Evolutionary conservation across 306 rosid genomes (phyloP), one percentile per base, ranked within the genome.

Genomic region (Pueraria montana): DNA sequence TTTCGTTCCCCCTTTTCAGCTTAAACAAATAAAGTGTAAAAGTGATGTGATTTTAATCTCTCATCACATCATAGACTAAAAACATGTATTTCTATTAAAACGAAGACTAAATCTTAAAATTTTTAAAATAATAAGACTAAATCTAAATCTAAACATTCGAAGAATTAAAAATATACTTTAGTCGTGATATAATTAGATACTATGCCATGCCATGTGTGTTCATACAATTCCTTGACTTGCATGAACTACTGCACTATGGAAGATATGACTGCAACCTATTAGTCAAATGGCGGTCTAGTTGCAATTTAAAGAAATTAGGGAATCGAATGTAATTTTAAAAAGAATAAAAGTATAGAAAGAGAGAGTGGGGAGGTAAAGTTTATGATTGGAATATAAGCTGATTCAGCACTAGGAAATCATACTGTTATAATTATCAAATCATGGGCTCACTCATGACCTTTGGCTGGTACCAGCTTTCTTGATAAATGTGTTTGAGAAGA

Each of bases 381-480:
- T 2, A 38, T 80, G 80, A 70, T 85, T 81, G 85, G 76, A 81
- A 76, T 10, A 36, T 76, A 64, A 59, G 75, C 32, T 59, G 84
- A 80, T 76, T 68, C 67, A 68, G 56, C 13, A 34, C 77, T 68
- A 75, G 42, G 55, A 80, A 85, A 85, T 85, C 79, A 81, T 81
- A 85, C 71, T 18, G 83, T 43, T 70, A 81, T 85, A 76, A 85
- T 85, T 76, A 85, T 81, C 66, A 85, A 85, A 85, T 85, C 65
- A 85, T 85, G 88, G 88, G 80, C 75, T 76, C 85, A 75, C 75
- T 56, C 85, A 56, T 16, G 6, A 63, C 52, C 63, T 79, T 74
- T 86, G 84, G 89, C 82, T 87, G 89, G 89, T 74, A 64, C 74
- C 86, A 90, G 85, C 94, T 87, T 90, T 90, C 84, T 92, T 79